Conservation (phyloP, 2,329 filamentous ascomycete genomes). For the Rhinocladiella mackenziei region DNA sequence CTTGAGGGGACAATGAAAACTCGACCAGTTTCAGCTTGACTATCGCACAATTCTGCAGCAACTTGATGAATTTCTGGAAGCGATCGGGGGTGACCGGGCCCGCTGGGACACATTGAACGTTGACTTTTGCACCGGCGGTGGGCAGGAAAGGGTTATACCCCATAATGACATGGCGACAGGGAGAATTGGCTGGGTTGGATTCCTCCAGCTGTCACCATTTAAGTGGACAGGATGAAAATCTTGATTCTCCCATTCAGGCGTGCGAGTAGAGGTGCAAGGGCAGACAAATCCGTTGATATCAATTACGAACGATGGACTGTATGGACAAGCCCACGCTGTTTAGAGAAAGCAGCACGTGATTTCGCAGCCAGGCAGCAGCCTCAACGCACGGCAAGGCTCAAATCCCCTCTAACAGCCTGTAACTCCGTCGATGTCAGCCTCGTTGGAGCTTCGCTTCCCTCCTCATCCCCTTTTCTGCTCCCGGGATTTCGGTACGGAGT, state of each 20-base stretch:
- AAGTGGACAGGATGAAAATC: too few species aligned
- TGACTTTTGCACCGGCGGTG: conserved; percentile 84
- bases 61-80: conserved; percentile 73
- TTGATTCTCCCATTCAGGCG: too few species aligned
- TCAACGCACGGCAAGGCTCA: neutral
- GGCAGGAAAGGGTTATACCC: conserved; percentile 84
- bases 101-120: conserved; percentile 79
- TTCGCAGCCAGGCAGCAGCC: too few species aligned
- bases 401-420: neutral
- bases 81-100: conserved; percentile 78
- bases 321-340: too few species aligned
- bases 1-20: conserved; percentile 3
- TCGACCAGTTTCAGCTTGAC: conserved; percentile 10
- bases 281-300: too few species aligned
- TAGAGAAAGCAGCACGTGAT: too few species aligned
- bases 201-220: neutral
- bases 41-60: conserved; percentile 62
- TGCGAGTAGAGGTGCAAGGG: too few species aligned
- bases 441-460: conserved; percentile 4
- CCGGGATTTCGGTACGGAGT: neutral
- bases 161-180: conserved; percentile 54
- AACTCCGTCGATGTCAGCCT: conserved; percentile 13
- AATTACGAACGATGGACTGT: too few species aligned
- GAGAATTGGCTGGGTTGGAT: neutral
- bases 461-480: neutral